These are phyloP conservation scores for Scytalidium lignicola DNA, from an alignment of 2,329 filamentous ascomycete species.

Conservation along the genomic window DNA sequence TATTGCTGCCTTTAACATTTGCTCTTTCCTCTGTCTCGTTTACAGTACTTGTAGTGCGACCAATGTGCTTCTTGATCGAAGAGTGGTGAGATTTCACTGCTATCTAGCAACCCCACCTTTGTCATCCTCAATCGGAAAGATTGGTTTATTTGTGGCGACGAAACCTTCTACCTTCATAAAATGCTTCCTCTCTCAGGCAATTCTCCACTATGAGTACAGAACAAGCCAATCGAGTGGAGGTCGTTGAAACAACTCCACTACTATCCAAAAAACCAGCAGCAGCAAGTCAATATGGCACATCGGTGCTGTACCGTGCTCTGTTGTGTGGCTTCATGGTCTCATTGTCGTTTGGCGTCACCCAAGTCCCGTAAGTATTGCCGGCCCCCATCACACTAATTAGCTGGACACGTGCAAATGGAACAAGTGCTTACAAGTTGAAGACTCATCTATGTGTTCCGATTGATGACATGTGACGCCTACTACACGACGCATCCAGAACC, in stretches of 20 bases:
- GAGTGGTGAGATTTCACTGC: not conserved
- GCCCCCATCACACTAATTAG: not conserved
- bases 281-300: conserved; percentile 11
- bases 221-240: not conserved
- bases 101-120: not conserved
- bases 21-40: not conserved
- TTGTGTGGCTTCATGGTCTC: conserved; percentile 57
- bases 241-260: conserved; percentile 11
- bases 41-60: no score
- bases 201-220: not conserved
- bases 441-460: conserved; percentile 59
- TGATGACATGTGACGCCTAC: conserved; percentile 69
- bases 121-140: no score
- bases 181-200: not conserved
- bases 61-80: no score
- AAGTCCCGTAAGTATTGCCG: conserved; percentile 32
- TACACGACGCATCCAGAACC: conserved; percentile 54
- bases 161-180: not conserved
- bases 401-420: not conserved
- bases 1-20: not conserved
- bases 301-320: conserved; percentile 39
- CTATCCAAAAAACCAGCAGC: conserved; percentile 1
- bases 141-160: no score
- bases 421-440: not conserved
- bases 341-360: conserved; percentile 43